Percentiles rank a stretch among this genome's conserved stretches.
Evolutionary conservation across 1,284 basidiomycete species (phyloP).

Genomic region (Ganoderma meredithae): DNA sequence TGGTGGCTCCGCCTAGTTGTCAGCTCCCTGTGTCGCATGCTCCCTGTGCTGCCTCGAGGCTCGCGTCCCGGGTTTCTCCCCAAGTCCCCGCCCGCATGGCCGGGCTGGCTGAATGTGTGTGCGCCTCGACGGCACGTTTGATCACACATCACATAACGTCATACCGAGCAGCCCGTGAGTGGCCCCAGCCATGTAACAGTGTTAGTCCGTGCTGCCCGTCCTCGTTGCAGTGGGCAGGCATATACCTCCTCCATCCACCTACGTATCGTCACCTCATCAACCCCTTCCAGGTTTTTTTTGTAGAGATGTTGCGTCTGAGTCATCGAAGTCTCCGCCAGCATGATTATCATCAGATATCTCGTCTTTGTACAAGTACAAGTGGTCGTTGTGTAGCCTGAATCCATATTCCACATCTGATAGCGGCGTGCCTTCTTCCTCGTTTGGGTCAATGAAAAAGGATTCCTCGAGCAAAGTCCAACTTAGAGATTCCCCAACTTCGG

Average conservation of each 20-base stretch:
- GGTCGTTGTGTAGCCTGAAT: slow-evolving; percentile 22
- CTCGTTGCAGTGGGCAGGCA: slow-evolving; percentile 12
- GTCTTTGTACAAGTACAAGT: slow-evolving; percentile 19
- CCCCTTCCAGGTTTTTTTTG: background rate
- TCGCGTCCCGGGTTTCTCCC: slow-evolving; percentile 11
- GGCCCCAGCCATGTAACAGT: slow-evolving; percentile 7
- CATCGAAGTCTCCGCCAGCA: background rate
- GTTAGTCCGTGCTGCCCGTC: slow-evolving; percentile 1
- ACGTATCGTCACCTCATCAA: slow-evolving; percentile 4
- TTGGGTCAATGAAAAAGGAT: background rate
- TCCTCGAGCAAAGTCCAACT: background rate
- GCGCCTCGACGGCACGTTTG: slow-evolving; percentile 30
- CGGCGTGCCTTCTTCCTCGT: background rate
- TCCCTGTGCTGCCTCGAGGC: background rate
- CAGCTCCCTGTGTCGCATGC: slow-evolving; percentile 1
- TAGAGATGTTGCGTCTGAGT: slow-evolving; percentile 21
- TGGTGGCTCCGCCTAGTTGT: slow-evolving; percentile 25
- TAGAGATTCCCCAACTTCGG: slow-evolving; percentile 24
- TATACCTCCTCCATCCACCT: slow-evolving; percentile 2
- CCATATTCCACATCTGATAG: slow-evolving; percentile 4
- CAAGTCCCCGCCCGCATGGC: slow-evolving; percentile 22
- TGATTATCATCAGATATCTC: slow-evolving; percentile 11
- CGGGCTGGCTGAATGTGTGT: slow-evolving; percentile 20
- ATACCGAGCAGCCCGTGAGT: slow-evolving; percentile 21
- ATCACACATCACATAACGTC: slow-evolving; percentile 26